Evolutionary conservation across 257 asterid genomes (phyloP).

Genomic region (Petunia axillaris): DNA sequence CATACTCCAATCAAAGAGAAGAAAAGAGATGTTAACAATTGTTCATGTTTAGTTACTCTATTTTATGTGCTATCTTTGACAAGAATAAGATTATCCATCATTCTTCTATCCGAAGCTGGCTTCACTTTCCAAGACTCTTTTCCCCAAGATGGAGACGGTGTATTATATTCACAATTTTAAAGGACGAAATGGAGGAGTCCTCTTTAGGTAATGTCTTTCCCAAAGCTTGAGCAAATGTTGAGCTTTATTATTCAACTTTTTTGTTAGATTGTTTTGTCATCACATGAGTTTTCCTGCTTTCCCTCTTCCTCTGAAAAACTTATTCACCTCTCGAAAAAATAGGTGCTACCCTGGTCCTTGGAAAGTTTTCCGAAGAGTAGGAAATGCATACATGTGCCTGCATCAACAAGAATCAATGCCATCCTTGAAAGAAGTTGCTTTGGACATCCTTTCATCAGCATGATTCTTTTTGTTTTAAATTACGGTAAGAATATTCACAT

Average conservation of each 20-base stretch:
- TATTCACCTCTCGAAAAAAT: not conserved
- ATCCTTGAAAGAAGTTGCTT: constrained; percentile 85
- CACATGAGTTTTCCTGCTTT: not conserved
- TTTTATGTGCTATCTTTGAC: constrained; percentile 36
- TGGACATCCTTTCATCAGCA: constrained; percentile 76
- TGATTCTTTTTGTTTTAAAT: constrained; percentile 26
- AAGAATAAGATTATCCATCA: constrained; percentile 70
- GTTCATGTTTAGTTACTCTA: not conserved
- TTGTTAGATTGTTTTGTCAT: not conserved
- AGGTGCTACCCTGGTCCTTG: constrained; percentile 91
- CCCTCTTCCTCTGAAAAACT: not conserved
- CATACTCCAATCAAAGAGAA: not conserved
- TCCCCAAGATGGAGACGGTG: constrained; percentile 87
- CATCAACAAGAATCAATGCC: constrained; percentile 85
- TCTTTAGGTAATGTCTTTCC: constrained; percentile 61
- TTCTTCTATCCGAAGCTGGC: constrained; percentile 94
- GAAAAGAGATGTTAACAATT: not conserved
- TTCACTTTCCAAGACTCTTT: constrained; percentile 62
- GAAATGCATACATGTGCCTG: constrained; percentile 59
- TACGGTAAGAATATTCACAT: not conserved
- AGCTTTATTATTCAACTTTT: not conserved
- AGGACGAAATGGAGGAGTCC: constrained; percentile 78
- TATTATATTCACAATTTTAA: constrained; percentile 96
- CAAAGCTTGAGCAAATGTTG: not conserved
- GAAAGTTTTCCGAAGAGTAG: constrained; percentile 69